Conservation (phyloP, 257 asterid species). For the Gynochthodes officinalis region DNA sequence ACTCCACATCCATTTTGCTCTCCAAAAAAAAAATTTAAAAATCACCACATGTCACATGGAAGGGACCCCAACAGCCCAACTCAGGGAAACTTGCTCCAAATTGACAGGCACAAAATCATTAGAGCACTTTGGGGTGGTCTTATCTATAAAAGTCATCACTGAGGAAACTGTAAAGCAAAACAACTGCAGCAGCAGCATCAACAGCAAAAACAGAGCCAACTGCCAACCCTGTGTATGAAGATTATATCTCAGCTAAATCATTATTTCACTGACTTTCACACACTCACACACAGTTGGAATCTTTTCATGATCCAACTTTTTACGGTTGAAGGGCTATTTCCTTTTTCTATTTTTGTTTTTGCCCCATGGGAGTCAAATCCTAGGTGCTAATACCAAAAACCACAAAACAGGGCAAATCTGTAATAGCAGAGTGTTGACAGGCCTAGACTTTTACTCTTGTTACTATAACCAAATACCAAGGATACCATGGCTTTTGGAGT, state of each 20-base stretch:
- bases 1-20: background rate
- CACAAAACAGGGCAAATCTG: too few relatives aligned
- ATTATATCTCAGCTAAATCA: slow-evolving; percentile 12
- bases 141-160: background rate
- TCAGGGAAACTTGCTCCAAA: background rate
- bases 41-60: slow-evolving; percentile 10
- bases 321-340: slow-evolving; percentile 11
- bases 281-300: slow-evolving; percentile 2
- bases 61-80: background rate
- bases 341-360: slow-evolving; percentile 11
- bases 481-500: too few relatives aligned
- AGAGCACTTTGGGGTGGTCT: slow-evolving; percentile 2
- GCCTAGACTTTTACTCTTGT: too few relatives aligned
- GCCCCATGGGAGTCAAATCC: slow-evolving; percentile 16
- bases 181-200: background rate
- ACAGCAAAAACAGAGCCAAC: background rate
- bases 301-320: background rate
- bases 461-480: too few relatives aligned
- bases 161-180: background rate
- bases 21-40: too few relatives aligned
- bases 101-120: slow-evolving; percentile 4
- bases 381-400: too few relatives aligned
- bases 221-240: background rate
- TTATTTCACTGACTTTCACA: slow-evolving; percentile 5
- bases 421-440: too few relatives aligned